Evolutionary conservation across 345 rosid genomes (phyloP), one percentile per base, ranked within the genome.

Genomic region (Salix purpurea): DNA sequence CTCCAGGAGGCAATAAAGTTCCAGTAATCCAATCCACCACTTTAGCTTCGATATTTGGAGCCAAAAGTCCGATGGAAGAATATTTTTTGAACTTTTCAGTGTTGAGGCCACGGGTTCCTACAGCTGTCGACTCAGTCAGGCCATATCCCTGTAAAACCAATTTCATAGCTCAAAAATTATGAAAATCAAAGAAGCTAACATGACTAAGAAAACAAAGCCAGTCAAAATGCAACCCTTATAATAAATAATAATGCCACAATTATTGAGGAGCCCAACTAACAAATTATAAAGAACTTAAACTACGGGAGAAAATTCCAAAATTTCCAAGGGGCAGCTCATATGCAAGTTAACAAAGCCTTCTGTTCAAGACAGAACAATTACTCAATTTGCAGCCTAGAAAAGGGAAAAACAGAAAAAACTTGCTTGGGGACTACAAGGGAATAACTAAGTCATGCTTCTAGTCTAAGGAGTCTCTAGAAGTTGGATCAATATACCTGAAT

Each of bases 31-130:
- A 87, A 77, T 94, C 92, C 65, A 91, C 82, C 28, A 92, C 87
- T 86, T 88, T 94, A 40, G 97, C 97, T 87, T 94, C 85, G 76
- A 74, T 90, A 72, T 94, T 94, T 76, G 97, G 94, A 75, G 98
- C 97, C 65, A 94, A 73, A 36, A 91, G 88, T 73, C 97, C 98
- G 42, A 90, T 80, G 7, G 98, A 94, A 71, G 84, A 75, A 79
- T 92, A 84, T 67, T 84, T 90, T 37, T 19, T 56, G 62, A 58
- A 73, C 64, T 76, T 62, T 76, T 82, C 50, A 2, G 87, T 78
- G 78, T 92, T 92, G 79, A 88, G 86, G 26, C 97, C 94, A 3
- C 95, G 93, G 69, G 97, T 90, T 66, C 94, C 97, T 26, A 92
- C 94, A 44, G 96, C 97, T 1, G 93, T 87, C 14, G 94, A 86